These are phyloP conservation scores for Geranomyces variabilis DNA, from an alignment of 192 early-diverging fungal genomes.

Conservation along the genomic window DNA sequence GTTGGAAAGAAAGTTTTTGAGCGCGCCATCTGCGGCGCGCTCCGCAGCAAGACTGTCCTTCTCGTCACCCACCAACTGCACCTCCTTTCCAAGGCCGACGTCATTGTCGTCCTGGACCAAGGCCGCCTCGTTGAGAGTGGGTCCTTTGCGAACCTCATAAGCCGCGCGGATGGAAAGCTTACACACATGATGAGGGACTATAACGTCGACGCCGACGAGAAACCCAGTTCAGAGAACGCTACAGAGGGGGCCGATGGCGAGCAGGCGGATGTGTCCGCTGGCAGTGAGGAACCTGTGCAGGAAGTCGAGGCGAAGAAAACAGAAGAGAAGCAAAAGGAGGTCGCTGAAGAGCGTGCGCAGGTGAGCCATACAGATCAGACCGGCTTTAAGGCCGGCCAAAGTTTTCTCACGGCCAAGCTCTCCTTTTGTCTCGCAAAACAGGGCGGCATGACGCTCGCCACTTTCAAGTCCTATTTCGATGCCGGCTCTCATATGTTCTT, in stretches of 20 bases:
- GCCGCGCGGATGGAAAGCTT: background rate
- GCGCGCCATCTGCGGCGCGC: conserved; percentile 52
- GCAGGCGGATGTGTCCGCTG: background rate
- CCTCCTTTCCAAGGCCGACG: conserved; percentile 28
- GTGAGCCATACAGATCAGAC: too few species aligned
- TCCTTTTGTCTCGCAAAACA: too few species aligned
- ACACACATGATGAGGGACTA: background rate
- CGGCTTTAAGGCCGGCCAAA: too few species aligned
- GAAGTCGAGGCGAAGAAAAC: background rate
- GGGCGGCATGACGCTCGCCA: too few species aligned
- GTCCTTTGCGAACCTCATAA: conserved; percentile 25
- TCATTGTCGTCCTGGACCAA: conserved; percentile 34
- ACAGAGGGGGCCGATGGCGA: background rate
- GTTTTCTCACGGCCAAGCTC: background rate
- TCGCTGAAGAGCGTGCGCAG: background rate
- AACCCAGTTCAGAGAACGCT: background rate
- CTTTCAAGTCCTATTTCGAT: too few species aligned
- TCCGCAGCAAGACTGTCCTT: conserved; percentile 35
- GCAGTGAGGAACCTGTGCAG: conserved; percentile 52
- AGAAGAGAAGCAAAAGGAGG: background rate
- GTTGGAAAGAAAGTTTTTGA: conserved; percentile 68
- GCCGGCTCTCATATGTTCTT: too few species aligned
- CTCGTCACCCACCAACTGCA: conserved; percentile 51
- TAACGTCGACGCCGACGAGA: background rate
- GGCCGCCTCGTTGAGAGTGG: conserved; percentile 36